Evolutionary conservation across 371 early-diverging fungal species (phyloP), one percentile per base, ranked within the genome.

Genomic region (Circinella minor): DNA sequence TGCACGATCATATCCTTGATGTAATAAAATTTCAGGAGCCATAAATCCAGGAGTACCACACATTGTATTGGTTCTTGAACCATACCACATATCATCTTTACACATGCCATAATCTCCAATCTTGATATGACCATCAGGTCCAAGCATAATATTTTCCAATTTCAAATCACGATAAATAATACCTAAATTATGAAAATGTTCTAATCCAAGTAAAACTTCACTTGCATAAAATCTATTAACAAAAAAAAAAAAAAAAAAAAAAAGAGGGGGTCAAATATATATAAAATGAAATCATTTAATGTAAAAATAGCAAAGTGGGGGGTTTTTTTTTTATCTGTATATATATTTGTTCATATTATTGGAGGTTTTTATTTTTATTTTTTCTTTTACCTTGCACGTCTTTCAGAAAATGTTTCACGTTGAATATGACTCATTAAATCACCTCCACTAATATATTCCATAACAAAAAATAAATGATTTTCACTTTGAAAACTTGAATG

Each of bases 31-130:
- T 77, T 99, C 99, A 17, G 99, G 99, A 4, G 99, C 99, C 96
- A 99, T 98, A 77, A 97, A 99, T 81, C 99, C 99, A 15, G 99
- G 99, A 18, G 99, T 99, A 48, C 99, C 99, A 81, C 98, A 98
- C 80, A 99, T 96, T 0, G 98, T 98, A 74, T 89, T 92, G 10
- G 97, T 95, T 27, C 75, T 89, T 85, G 43, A 83, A 18, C 95
- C 93, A 67, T 90, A 89, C 64, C 88, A 82, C 94, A 99, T 97
- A 72, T 92, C 90, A 74, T 95, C 94, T 86, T 99, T 96, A 88
- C 99, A 98, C 65, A 99, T 86, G 37, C 99, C 99, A 84, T 98
- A 99, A 81, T 99, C 99, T 18, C 98, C 96, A 62, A 99, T 87
- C 86, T 98, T 98, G 78, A 99, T 93, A 78, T 99, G 99, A 3